Base-by-base conservation (phyloP, 441 rosid species). In the Adansonia madagascariensis region DNA sequence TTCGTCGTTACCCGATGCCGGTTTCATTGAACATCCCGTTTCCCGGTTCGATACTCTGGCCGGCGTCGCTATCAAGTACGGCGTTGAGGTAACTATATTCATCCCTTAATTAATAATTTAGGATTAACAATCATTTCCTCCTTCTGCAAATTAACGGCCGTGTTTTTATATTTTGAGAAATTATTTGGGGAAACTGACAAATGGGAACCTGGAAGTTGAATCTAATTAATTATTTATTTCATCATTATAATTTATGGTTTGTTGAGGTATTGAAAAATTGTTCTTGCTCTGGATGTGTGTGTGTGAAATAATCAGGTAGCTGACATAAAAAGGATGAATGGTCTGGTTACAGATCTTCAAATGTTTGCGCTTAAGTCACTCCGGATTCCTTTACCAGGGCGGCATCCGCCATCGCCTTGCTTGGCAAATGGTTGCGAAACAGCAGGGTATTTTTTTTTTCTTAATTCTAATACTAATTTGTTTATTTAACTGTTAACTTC, bases 401-500 rank as follows among this genome's bases (percentile, higher is more conserved):
- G 31, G 31, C 31, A 27, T 27, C 31, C 31, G 31, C 31, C 31
- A 27, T 27, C 31, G 31, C 31, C 31, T 27, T 27, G 31, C 31
- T 27, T 27, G 31, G 75, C 87, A 10, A 87, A 80, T 80, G 88
- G 87, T 80, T 80, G 83, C 65, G 78, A 81, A 60, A 68, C 80
- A 73, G 77, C 73, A 31, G 82, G 92, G 95, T 91, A 86, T 11
- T n/a, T 1, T 6, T 27, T 27, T 27, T 27, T 27, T 2, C 31
- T 1, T 27, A 52, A 52, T 52, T 1, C 22, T 27, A 52, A 52
- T 52, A 4, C 44, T 27, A 12, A 22, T 18, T 4, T 27, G 0
- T 31, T 69, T 20, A 8, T 8, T 6, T n/a, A 31, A 8, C 6
- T 31, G 43, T 12, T 27, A 1, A 27, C 31, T 27, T 27, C 31